Base-by-base conservation (phyloP, 1,284 basidiomycete genomes). In the Cutaneotrichosporon cyanovorans region DNA sequence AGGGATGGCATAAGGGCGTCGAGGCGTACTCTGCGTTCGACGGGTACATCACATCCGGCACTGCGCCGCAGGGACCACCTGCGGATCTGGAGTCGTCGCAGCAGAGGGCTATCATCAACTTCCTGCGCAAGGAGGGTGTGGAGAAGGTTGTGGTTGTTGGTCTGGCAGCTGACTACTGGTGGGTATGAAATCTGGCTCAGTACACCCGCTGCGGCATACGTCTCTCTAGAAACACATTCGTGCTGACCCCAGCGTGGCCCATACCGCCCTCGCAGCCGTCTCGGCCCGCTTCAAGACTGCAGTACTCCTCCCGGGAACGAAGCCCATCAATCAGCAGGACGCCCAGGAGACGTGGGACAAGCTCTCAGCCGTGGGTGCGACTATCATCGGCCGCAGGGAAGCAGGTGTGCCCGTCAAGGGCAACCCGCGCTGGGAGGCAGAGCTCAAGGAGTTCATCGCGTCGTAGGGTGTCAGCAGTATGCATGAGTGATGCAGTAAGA, bases 151-250 rank as follows among this genome's bases (percentile, higher is more conserved):
- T 79, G 31, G 71, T 82, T 5, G 74, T 72, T 1, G 81, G 81
- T 4, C 68, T 84, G 16, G 81, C 81, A 35, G 77, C 78, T 15
- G 81, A 83, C 60, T 82, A 77, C 56, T 83, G 81, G 42, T 44
- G 68, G 65, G 41, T 33, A 7, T 18, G 16, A n/a, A n/a, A n/a
- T n/a, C n/a, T n/a, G n/a, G n/a, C n/a, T n/a, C n/a, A n/a, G n/a
- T n/a, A n/a, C n/a, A n/a, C n/a, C n/a, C n/a, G n/a, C n/a, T n/a
- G 15, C n/a, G 20, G 19, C 36, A n/a, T 14, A 15, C 32, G 32
- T 34, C 32, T 18, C 22, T 16, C 39, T 9, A 18, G 14, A 16
- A 33, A 15, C 1, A 8, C 41, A 60, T 59, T 11, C 19, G 9
- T 25, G 31, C 42, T 44, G n/a, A 44, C 28, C 10, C 18, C 35